phyloP scores from a whole-genome alignment of 805 yeast species.

The Candida quercuum region DNA sequence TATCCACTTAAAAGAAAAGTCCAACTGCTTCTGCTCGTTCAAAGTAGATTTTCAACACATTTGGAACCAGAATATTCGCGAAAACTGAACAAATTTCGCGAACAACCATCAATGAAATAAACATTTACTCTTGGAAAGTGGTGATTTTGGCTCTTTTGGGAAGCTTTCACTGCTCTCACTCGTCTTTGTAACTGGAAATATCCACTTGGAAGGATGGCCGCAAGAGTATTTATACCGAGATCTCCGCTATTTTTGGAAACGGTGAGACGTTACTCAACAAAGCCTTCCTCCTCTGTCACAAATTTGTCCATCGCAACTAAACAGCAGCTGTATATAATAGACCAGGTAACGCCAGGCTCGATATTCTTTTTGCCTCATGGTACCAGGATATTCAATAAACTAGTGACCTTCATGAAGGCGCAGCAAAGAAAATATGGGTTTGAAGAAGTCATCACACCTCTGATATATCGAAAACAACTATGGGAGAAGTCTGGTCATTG shows the following conservation, averaged over 20 bases:
- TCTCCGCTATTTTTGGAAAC: neutral
- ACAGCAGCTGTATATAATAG: constrained; percentile 76
- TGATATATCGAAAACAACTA: constrained; percentile 72
- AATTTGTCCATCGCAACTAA: constrained; percentile 28
- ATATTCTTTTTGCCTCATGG: constrained; percentile 93
- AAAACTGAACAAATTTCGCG: neutral
- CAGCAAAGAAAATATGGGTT: constrained; percentile 81
- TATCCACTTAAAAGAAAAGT: too few relatives aligned
- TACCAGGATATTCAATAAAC: constrained; percentile 73
- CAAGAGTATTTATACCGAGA: neutral
- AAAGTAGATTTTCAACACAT: too few relatives aligned
- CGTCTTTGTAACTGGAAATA: too few relatives aligned
- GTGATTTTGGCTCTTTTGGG: neutral
- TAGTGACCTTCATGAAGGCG: constrained; percentile 76
- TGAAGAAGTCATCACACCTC: constrained; percentile 88
- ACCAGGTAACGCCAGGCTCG: constrained; percentile 84
- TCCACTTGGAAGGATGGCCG: neutral
- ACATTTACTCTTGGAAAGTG: too few relatives aligned
- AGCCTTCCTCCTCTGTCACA: constrained; percentile 16
- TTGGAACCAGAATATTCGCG: too few relatives aligned
- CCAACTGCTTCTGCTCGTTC: neutral
- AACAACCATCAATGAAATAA: neutral
- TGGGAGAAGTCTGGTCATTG: constrained; percentile 96
- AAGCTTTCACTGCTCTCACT: too few relatives aligned
- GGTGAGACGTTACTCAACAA: constrained; percentile 6